Evolutionary conservation across 2,329 filamentous ascomycete genomes (phyloP).

Genomic region (Clonostachys sp.): DNA sequence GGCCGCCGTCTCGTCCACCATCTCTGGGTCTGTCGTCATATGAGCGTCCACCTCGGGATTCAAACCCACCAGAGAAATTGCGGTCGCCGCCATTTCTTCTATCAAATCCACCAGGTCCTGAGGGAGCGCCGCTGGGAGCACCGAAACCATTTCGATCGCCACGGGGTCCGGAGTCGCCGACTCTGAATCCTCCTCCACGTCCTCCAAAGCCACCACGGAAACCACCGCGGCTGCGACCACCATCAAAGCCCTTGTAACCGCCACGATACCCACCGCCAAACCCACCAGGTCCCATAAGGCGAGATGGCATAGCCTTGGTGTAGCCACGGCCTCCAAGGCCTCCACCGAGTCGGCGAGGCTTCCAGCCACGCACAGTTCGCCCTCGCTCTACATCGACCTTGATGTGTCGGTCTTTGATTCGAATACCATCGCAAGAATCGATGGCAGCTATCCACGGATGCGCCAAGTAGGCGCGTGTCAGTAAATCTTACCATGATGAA

Average conservation of each 20-base stretch:
- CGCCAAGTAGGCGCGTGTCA: conserved; percentile 61
- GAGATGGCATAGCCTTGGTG: conserved; percentile 74
- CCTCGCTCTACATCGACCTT: conserved; percentile 96
- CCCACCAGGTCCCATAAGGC: conserved; percentile 55
- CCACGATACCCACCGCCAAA: conserved; percentile 46
- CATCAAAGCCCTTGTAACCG: conserved; percentile 36
- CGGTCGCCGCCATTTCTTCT: conserved; percentile 35
- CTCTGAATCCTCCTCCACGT: conserved; percentile 50
- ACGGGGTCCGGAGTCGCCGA: conserved; percentile 12
- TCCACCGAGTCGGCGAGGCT: conserved; percentile 84
- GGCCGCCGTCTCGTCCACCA: conserved; percentile 36
- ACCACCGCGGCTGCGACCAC: conserved; percentile 34
- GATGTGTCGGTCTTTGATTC: conserved; percentile 87
- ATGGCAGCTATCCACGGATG: conserved; percentile 75
- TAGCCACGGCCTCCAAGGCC: conserved; percentile 90
- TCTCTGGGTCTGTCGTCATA: conserved; percentile 49
- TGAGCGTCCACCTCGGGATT: conserved; percentile 51
- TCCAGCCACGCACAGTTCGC: conserved; percentile 90
- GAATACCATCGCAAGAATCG: conserved; percentile 78
- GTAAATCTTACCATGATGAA: conserved; percentile 55
- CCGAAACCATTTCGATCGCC: conserved; percentile 41
- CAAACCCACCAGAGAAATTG: conserved; percentile 47
- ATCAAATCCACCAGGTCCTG: conserved; percentile 47
- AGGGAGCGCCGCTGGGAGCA: conserved; percentile 54
- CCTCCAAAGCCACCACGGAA: conserved; percentile 49